Percentiles rank a stretch among this genome's conserved stretches.
Conservation (phyloP, 768 basidiomycete species). For the Hypholoma sublateritium region DNA sequence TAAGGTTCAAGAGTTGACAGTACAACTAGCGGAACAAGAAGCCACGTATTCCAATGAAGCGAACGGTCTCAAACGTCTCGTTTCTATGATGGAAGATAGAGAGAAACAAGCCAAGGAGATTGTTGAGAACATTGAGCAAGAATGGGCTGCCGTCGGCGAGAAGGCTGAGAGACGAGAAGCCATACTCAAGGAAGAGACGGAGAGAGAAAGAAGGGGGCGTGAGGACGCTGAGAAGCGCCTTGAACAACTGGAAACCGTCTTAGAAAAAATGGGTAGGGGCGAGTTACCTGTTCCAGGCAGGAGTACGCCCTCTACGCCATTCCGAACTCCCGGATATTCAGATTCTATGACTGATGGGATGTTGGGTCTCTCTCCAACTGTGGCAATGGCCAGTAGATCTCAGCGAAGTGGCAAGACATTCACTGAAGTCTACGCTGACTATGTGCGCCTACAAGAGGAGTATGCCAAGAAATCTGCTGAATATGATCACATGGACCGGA, state of each 20-base stretch:
- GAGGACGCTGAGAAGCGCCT: constrained; percentile 72
- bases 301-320: constrained; percentile 48
- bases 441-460: constrained; percentile 83
- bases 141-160: constrained; percentile 76
- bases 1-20: constrained; percentile 71
- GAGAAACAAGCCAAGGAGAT: constrained; percentile 83
- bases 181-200: constrained; percentile 65
- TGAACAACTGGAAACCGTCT: constrained; percentile 70
- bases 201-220: constrained; percentile 66
- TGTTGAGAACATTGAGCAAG: constrained; percentile 79
- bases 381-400: constrained; percentile 78
- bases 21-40: constrained; percentile 83
- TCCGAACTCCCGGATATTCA: constrained; percentile 36
- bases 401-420: constrained; percentile 88
- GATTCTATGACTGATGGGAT: constrained; percentile 53
- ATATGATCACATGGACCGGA: constrained; percentile 81
- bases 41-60: constrained; percentile 79
- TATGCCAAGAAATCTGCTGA: constrained; percentile 77
- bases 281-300: constrained; percentile 62
- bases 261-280: constrained; percentile 70
- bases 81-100: constrained; percentile 83
- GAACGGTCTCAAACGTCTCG: constrained; percentile 68
- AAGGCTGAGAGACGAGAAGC: constrained; percentile 69
- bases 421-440: constrained; percentile 92
- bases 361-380: constrained; percentile 81